Evolutionary conservation across 1,139 yeast species (phyloP), one percentile per base, ranked within the genome.

Genomic region (Pichia sp.): DNA sequence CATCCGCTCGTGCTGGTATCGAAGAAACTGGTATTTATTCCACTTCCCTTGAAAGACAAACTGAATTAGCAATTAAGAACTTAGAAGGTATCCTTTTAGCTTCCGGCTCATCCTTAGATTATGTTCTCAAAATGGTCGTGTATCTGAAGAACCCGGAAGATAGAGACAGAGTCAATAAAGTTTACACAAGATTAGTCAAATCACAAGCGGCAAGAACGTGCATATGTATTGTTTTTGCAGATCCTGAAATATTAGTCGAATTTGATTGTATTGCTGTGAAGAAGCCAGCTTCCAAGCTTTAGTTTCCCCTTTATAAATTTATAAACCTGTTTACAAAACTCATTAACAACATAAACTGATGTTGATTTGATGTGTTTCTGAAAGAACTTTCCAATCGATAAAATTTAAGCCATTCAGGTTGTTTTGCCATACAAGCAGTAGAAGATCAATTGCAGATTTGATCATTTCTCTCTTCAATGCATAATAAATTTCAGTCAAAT

Each of bases 201-300:
- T 69, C 70, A 48, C 70, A 70, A 58, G 83, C 84, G n/a, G 77
- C 79, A 27, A 70, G 84, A 65, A 71, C 78, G 46, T 77, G 82
- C 59, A 73, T 78, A 22, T 67, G 76, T 39, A 75, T 71, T 22
- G 61, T 58, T 8, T 74, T 74, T 64, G 77, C 77, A 34, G 67
- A 72, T 55, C 58, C 62, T 10, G 52, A 58, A 8, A 46, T 73
- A 24, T 67, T 71, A 49, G 73, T 74, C 22, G 79, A 74, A 57
- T 50, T 73, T 40, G 77, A 74, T 53, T 49, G 52, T 21, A 34
- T 51, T 40, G 73, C 72, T 11, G 43, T 41, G 20, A 47, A 38
- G 28, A 47, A 36, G 24, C 10, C 45, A 15, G 28, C 34, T 14
- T 28, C 47, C n/a, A 46, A 38, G 27, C 42, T 87, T 12, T 28